A percentile compares a stretch with the other conserved stretches of the same genome.
phyloP scores from a whole-genome alignment of 2,329 filamentous ascomycete genomes.

The Fusarium odoratissimum region DNA sequence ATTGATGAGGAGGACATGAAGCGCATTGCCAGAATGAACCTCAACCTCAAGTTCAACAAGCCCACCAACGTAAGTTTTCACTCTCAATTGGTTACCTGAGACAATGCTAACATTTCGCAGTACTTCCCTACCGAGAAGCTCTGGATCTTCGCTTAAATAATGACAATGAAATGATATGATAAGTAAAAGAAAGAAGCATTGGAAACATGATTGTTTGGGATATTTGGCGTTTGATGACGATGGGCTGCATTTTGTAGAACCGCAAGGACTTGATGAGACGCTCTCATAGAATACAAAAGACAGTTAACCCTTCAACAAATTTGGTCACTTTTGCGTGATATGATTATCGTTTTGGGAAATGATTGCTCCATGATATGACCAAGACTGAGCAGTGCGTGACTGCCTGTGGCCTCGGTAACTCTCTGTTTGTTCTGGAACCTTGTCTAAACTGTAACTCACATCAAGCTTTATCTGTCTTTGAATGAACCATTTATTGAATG shows the following conservation, averaged over 20 bases:
- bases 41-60: slow-evolving; percentile 80
- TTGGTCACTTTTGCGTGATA: not conserved
- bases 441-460: slow-evolving; percentile 1
- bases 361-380: not conserved
- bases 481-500: slow-evolving; percentile 12
- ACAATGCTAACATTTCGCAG: slow-evolving; percentile 48
- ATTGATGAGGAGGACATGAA: slow-evolving; percentile 74
- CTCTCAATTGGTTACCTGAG: no score
- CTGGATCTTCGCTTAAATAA: slow-evolving; percentile 66
- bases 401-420: not conserved
- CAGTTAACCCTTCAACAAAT: slow-evolving; percentile 26
- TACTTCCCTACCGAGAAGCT: slow-evolving; percentile 68
- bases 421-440: not conserved
- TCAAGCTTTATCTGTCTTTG: slow-evolving; percentile 11
- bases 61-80: slow-evolving; percentile 71
- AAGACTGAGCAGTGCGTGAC: not conserved
- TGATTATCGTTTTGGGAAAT: not conserved
- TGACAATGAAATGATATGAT: slow-evolving; percentile 20
- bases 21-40: slow-evolving; percentile 73
- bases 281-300: slow-evolving; percentile 44
- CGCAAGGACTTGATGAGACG: slow-evolving; percentile 33
- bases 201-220: slow-evolving; percentile 41
- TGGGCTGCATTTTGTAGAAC: slow-evolving; percentile 41
- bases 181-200: slow-evolving; percentile 32
- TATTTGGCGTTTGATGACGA: slow-evolving; percentile 44